These are phyloP conservation scores for Oropetium thomaeum DNA, from an alignment of 176 grass and related monocot species.

Conservation along the genomic window DNA sequence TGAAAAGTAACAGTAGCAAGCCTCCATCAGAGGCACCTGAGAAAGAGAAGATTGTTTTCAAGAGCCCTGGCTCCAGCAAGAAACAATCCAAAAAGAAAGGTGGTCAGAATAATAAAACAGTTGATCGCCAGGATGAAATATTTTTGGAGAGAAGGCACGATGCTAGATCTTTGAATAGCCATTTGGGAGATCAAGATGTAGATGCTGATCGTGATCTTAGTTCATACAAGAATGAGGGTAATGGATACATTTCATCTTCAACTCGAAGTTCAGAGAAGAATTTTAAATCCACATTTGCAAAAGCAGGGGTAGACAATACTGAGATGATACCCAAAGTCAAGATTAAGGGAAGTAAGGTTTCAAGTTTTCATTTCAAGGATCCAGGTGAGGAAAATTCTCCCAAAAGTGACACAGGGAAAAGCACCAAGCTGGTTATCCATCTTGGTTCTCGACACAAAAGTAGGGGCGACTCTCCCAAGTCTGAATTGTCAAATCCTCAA, in stretches of 20 bases:
- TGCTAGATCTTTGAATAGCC: slow-evolving; percentile 49
- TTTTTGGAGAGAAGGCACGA: slow-evolving; percentile 58
- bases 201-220: slow-evolving; percentile 36
- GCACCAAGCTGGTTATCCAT: slow-evolving; percentile 95
- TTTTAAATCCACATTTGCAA: slow-evolving; percentile 31
- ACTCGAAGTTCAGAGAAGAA: slow-evolving; percentile 43
- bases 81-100: slow-evolving; percentile 66
- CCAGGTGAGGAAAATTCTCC: slow-evolving; percentile 45
- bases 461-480: slow-evolving; percentile 64
- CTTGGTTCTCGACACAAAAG: slow-evolving; percentile 76
- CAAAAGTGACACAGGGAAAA: slow-evolving; percentile 65
- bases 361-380: slow-evolving; percentile 67
- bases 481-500: slow-evolving; percentile 78
- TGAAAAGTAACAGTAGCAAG: slow-evolving; percentile 78
- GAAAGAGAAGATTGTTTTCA: slow-evolving; percentile 42
- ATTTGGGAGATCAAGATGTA: slow-evolving; percentile 52
- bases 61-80: slow-evolving; percentile 65
- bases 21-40: slow-evolving; percentile 50
- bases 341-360: slow-evolving; percentile 63
- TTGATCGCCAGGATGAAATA: slow-evolving; percentile 44
- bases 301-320: slow-evolving; percentile 26
- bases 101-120: slow-evolving; percentile 44
- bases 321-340: slow-evolving; percentile 66
- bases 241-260: slow-evolving; percentile 46
- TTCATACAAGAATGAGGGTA: slow-evolving; percentile 43